Base-by-base conservation (phyloP, 768 basidiomycete species). In the Termitomyces sp. region DNA sequence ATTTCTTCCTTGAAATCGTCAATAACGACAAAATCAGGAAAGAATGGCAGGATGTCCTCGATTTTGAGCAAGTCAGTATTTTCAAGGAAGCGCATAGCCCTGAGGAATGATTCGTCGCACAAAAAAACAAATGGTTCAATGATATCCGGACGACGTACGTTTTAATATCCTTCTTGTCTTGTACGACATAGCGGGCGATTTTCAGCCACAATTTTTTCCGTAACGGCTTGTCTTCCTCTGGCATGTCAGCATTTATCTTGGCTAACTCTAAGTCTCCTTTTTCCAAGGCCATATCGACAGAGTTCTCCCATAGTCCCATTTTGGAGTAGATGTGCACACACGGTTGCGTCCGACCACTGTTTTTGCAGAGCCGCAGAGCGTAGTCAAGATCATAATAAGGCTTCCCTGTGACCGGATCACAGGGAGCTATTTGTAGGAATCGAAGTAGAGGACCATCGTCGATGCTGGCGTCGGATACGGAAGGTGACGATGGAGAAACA, bases 1-100 rank as follows among this genome's bases (percentile, higher is more conserved):
- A 98, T 98, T 73, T 98, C 96, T 64, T 96, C 92, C 71, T 99
- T 99, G 82, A 99, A 98, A 69, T 98, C 97, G 68, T 98, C 97
- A 62, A 99, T 98, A 58, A 98, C 92, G 12, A 96, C 94, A 68
- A 99, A 99, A 73, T 98, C 96, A 2, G 97, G 96, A 85, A 99
- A 98, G 86, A 98, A 99, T 5, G 97, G 97, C 17, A 99, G 76
- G 59, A 99, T 97, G 67, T 99, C 97, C 68, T 99, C 97, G 62
- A 99, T 96, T 73, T 98, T 98, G 68, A 99, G 83, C 35, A 98
- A 75, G 63, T 92, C 87, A 0, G 97, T 96, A 61, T 92, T 88
- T 69, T 98, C 95, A 64, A 98, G 78, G 77, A 99, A 98, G 21
- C 83, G 85, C 93, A 98, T 98, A 19, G 97, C 97, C 53, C 96